Conservation (phyloP, 2,329 filamentous ascomycete species). For the Parafenestella ontariensis region DNA sequence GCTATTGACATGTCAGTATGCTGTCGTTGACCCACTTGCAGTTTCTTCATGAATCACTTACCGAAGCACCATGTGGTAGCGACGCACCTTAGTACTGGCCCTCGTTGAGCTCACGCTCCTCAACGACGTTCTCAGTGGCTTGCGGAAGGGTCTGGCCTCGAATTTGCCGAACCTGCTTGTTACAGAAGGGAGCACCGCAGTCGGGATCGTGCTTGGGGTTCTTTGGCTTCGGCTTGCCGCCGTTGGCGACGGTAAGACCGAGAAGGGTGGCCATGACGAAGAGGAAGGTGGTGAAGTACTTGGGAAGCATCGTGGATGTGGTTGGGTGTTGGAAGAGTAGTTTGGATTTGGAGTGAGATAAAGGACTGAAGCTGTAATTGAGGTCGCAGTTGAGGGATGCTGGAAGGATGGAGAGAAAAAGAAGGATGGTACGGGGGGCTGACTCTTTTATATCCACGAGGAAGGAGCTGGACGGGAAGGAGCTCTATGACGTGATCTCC, state of each 20-base stretch:
- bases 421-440: too few species aligned
- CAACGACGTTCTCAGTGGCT: not conserved
- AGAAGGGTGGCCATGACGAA: not conserved
- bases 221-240: not conserved
- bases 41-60: not conserved
- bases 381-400: too few species aligned
- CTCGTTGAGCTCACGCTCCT: not conserved
- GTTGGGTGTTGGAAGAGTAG: not conserved
- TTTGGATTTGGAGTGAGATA: not conserved
- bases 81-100: not conserved
- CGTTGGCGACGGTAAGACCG: not conserved
- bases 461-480: too few species aligned
- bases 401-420: too few species aligned
- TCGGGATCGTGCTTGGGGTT: not conserved
- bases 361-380: too few species aligned
- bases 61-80: not conserved
- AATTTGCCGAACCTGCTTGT: not conserved
- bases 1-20: not conserved
- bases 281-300: not conserved
- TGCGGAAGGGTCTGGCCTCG: not conserved
- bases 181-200: conserved; percentile 12
- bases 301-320: not conserved
- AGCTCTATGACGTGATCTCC: too few species aligned
- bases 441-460: too few species aligned
- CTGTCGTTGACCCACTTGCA: not conserved